Conservation (phyloP, 306 rosid species). For the Inga laurina region DNA sequence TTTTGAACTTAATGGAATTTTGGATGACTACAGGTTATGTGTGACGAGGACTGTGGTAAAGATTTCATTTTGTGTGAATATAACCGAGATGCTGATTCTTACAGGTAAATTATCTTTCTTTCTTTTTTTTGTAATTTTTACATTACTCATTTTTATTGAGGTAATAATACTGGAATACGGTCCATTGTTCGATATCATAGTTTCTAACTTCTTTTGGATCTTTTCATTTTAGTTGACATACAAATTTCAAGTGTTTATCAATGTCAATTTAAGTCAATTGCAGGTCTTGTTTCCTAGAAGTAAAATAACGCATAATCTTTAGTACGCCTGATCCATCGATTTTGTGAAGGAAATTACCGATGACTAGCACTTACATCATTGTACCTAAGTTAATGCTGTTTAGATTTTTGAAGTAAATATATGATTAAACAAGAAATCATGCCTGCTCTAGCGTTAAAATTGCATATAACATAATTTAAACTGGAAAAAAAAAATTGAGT, state of each 20-base stretch:
- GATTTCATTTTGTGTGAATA: constrained; percentile 94
- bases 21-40: constrained; percentile 60
- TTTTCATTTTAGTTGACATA: constrained; percentile 7
- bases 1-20: background rate
- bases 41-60: constrained; percentile 69
- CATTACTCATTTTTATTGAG: constrained; percentile 6
- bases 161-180: background rate
- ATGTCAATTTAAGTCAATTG: background rate
- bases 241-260: background rate
- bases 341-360: constrained; percentile 3
- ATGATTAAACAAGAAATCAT: background rate
- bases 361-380: background rate
- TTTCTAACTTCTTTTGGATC: background rate
- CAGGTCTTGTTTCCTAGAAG: constrained; percentile 19
- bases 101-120: constrained; percentile 48
- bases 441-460: background rate
- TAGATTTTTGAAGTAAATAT: background rate
- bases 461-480: background rate
- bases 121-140: background rate
- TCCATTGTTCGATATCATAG: background rate
- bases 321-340: background rate
- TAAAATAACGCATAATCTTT: constrained; percentile 4
- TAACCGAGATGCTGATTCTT: constrained; percentile 96
- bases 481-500: background rate
- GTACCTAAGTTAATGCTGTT: background rate